phyloP scores from a whole-genome alignment of 2,329 filamentous ascomycete species.

The Fusarium tanahbumbuense region DNA sequence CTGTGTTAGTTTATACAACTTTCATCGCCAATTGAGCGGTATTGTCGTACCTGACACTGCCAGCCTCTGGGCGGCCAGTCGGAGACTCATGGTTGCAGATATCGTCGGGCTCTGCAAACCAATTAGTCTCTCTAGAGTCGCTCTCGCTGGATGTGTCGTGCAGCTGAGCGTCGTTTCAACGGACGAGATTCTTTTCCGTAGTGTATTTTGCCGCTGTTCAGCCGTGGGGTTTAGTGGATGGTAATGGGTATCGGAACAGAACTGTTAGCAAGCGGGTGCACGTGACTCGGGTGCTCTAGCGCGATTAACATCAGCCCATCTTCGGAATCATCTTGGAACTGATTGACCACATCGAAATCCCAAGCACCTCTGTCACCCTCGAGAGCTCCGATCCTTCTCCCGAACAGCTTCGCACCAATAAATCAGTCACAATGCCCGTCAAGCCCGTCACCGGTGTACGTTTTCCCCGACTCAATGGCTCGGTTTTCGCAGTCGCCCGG shows the following conservation, averaged over 20 bases:
- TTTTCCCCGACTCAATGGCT: slow-evolving; percentile 52
- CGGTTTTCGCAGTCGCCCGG: slow-evolving; percentile 20
- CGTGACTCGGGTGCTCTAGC: slow-evolving; percentile 46
- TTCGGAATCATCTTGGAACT: slow-evolving; percentile 45
- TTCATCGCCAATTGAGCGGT: slow-evolving; percentile 34
- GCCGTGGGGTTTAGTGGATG: slow-evolving; percentile 24
- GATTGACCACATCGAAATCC: slow-evolving; percentile 44
- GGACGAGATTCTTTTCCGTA: slow-evolving; percentile 46
- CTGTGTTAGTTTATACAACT: slow-evolving; percentile 26
- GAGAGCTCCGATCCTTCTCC: slow-evolving; percentile 39
- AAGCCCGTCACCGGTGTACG: slow-evolving; percentile 70
- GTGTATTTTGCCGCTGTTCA: slow-evolving; percentile 40
- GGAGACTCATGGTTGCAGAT: slow-evolving; percentile 69
- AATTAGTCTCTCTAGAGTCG: slow-evolving; percentile 36
- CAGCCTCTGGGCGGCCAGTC: slow-evolving; percentile 71
- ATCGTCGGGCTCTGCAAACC: slow-evolving; percentile 35
- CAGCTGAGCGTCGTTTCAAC: slow-evolving; percentile 19
- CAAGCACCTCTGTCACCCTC: slow-evolving; percentile 28
- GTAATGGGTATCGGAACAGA: slow-evolving; percentile 12
- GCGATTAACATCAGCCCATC: slow-evolving; percentile 53
- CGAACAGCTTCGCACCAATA: slow-evolving; percentile 42
- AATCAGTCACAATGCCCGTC: slow-evolving; percentile 62
- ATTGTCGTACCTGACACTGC: slow-evolving; percentile 66
- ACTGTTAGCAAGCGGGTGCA: slow-evolving; percentile 11
- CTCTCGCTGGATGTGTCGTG: slow-evolving; percentile 32